Percentiles rank a stretch among this genome's conserved stretches.
phyloP scores from a whole-genome alignment of 2,329 filamentous ascomycete species.

The Cryphonectria japonica region DNA sequence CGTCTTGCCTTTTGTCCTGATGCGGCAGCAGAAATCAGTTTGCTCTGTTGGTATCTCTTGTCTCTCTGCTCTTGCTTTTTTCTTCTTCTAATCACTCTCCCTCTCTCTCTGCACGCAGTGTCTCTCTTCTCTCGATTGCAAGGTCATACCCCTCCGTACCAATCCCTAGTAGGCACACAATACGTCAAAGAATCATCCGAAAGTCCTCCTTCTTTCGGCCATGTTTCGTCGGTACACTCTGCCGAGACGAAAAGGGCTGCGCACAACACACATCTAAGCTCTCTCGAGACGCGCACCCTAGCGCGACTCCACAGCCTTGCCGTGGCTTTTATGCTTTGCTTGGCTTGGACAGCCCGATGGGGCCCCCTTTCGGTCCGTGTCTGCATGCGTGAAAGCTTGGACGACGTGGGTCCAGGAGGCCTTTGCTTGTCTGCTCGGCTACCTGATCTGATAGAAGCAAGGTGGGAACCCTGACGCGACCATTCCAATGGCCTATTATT shows the following conservation, averaged over 20 bases:
- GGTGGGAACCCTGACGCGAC: not conserved
- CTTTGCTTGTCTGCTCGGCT: not conserved
- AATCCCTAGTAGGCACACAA: not conserved
- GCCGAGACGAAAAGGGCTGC: constrained; percentile 14
- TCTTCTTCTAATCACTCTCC: not conserved
- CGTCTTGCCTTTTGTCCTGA: not conserved
- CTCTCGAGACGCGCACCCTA: not conserved
- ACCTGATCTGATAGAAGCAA: not conserved
- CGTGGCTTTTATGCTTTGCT: not conserved
- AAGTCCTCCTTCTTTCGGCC: constrained; percentile 12
- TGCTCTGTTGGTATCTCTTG: not conserved
- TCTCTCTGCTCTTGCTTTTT: not conserved
- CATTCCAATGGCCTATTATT: not conserved
- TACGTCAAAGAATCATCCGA: constrained; percentile 2
- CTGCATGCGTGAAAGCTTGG: constrained; percentile 9
- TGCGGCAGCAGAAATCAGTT: not conserved
- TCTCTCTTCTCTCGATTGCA: not conserved
- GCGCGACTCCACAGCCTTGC: not conserved
- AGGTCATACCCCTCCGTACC: not conserved
- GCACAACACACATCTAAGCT: not conserved
- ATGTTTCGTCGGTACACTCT: constrained; percentile 24
- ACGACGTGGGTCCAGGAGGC: constrained; percentile 1
- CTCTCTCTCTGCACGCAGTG: not conserved
- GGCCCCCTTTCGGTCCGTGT: not conserved
- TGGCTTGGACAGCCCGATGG: not conserved